Percentiles rank a stretch among this genome's conserved stretches.
Evolutionary conservation across 768 basidiomycete species (phyloP).

Genomic region (Brasilioporus rufonigricans): DNA sequence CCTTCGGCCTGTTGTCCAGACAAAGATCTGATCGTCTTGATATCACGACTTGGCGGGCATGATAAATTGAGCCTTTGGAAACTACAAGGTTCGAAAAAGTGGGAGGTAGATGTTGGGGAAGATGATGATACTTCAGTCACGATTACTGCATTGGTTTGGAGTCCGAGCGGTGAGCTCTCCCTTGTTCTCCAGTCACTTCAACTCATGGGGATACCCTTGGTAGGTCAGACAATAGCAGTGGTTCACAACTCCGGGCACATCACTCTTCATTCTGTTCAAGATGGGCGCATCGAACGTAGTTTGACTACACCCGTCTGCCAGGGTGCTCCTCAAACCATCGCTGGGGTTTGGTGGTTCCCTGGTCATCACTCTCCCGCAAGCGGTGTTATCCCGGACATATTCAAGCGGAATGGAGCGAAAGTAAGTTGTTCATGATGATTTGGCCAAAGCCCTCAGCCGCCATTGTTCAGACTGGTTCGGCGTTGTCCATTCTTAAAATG

Average conservation of each 20-base stretch:
- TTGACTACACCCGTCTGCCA: conserved; percentile 36
- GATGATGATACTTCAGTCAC: conserved; percentile 43
- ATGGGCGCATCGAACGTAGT: conserved; percentile 57
- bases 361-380: conserved; percentile 41
- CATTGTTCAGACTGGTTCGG: conserved; percentile 69
- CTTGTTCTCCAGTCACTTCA: background rate
- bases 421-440: conserved; percentile 38
- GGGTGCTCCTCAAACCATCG: conserved; percentile 30
- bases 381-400: conserved; percentile 68
- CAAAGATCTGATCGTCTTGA: conserved; percentile 72
- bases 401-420: conserved; percentile 62
- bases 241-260: conserved; percentile 66
- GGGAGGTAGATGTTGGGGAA: conserved; percentile 72
- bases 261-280: conserved; percentile 74
- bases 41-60: conserved; percentile 63
- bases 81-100: conserved; percentile 73
- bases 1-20: conserved; percentile 77
- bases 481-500: conserved; percentile 64
- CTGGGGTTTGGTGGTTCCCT: conserved; percentile 73
- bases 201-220: conserved; percentile 5
- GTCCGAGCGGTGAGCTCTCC: conserved; percentile 64
- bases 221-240: conserved; percentile 71
- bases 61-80: conserved; percentile 81
- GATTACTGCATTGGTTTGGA: conserved; percentile 69
- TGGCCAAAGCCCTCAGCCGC: conserved; percentile 3